A percentile compares a stretch with the other conserved stretches of the same genome.
phyloP scores from a whole-genome alignment of 1,284 basidiomycete species.

The Peniophora sp. region DNA sequence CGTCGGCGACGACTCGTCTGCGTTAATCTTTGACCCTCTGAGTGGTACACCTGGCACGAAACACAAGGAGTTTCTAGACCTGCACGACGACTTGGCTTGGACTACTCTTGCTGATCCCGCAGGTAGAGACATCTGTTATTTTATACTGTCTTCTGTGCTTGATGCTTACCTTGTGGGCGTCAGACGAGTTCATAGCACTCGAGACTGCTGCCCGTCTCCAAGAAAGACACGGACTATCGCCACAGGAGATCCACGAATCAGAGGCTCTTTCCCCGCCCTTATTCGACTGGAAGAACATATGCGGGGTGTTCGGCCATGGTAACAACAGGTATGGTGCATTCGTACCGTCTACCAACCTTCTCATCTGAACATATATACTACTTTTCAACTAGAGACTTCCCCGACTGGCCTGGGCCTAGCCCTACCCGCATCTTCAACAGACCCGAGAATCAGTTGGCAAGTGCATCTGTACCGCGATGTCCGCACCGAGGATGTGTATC shows the following conservation, averaged over 20 bases:
- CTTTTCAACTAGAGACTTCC: no score
- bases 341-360: no score
- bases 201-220: slow-evolving; percentile 32
- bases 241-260: slow-evolving; percentile 31
- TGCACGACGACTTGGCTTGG: slow-evolving; percentile 32
- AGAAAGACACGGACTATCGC: slow-evolving; percentile 21
- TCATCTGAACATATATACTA: no score
- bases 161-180: background rate
- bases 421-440: no score
- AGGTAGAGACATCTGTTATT: slow-evolving; percentile 13
- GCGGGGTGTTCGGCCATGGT: no score
- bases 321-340: no score
- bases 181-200: slow-evolving; percentile 38
- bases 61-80: slow-evolving; percentile 28
- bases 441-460: no score
- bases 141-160: slow-evolving; percentile 3
- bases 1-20: slow-evolving; percentile 5
- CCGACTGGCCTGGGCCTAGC: no score
- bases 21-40: no score
- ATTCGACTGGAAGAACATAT: no score
- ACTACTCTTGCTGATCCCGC: background rate
- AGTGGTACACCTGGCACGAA: slow-evolving; percentile 33
- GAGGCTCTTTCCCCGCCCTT: slow-evolving; percentile 10
- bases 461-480: no score
- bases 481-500: no score